These are phyloP conservation scores for Tolypocladium ophioglossoides DNA, from an alignment of 2,329 filamentous ascomycete genomes.

Conservation along the genomic window DNA sequence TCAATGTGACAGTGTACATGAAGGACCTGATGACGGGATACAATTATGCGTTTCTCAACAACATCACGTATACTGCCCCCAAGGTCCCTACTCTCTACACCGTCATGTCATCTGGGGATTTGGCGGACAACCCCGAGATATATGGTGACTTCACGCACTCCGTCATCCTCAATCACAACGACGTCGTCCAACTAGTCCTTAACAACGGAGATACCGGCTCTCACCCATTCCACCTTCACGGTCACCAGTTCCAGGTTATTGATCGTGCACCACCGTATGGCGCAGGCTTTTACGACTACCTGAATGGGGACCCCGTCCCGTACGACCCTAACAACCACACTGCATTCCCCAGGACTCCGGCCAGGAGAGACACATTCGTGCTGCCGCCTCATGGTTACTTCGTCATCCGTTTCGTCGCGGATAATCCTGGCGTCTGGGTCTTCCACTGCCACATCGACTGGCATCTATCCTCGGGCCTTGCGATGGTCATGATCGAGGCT, in stretches of 20 bases:
- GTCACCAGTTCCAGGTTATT: not conserved
- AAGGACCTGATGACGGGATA: not conserved
- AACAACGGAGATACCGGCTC: not conserved
- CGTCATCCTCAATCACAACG: not conserved
- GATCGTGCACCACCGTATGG: not conserved
- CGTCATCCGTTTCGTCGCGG: not conserved
- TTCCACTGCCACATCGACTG: not conserved
- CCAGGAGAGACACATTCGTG: not conserved
- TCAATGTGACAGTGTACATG: not conserved
- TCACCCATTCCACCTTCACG: not conserved
- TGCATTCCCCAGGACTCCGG: not conserved
- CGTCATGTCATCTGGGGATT: not conserved
- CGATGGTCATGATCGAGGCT: not conserved
- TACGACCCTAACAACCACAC: not conserved
- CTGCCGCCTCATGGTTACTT: not conserved
- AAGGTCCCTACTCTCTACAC: not conserved
- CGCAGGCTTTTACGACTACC: not conserved
- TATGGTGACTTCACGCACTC: not conserved
- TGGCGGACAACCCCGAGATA: not conserved
- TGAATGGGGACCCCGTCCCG: not conserved
- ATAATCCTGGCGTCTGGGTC: not conserved
- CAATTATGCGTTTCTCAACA: not conserved
- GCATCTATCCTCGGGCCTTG: not conserved
- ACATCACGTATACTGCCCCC: not conserved
- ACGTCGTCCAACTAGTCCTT: not conserved